Conservation (phyloP, 768 basidiomycete species). For the Tulasnella sp. region DNA sequence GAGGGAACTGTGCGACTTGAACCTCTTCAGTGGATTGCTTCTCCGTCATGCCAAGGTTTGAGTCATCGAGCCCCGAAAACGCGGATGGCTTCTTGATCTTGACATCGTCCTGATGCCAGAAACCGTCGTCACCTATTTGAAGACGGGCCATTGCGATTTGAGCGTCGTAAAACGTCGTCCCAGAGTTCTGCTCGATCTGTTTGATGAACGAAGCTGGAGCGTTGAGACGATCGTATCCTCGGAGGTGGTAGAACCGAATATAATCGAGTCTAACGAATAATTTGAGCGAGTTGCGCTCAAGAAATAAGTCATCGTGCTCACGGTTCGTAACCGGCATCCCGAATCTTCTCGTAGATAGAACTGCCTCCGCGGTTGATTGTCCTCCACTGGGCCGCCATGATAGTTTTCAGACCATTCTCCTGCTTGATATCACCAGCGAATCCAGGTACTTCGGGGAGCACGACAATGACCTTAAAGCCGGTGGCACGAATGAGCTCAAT, state of each 20-base stretch:
- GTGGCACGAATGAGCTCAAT: not conserved
- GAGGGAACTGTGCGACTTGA: slow-evolving; percentile 65
- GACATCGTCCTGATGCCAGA: slow-evolving; percentile 25
- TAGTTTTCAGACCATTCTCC: slow-evolving; percentile 61
- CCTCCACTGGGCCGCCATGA: slow-evolving; percentile 72
- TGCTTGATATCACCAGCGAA: slow-evolving; percentile 80
- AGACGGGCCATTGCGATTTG: slow-evolving; percentile 77
- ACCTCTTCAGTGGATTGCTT: slow-evolving; percentile 52
- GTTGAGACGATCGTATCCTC: slow-evolving; percentile 63
- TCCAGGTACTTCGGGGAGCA: slow-evolving; percentile 88
- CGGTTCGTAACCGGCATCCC: slow-evolving; percentile 75
- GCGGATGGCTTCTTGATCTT: slow-evolving; percentile 26
- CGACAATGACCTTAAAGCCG: slow-evolving; percentile 63
- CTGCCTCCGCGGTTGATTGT: slow-evolving; percentile 86
- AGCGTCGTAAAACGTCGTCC: slow-evolving; percentile 77
- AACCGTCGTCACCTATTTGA: slow-evolving; percentile 51
- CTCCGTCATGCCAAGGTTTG: slow-evolving; percentile 37
- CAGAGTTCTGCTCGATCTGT: slow-evolving; percentile 64
- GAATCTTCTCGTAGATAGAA: slow-evolving; percentile 80
- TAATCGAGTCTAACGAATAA: slow-evolving; percentile 57
- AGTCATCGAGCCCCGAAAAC: slow-evolving; percentile 11
- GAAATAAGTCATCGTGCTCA: slow-evolving; percentile 40
- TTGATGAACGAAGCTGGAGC: slow-evolving; percentile 25
- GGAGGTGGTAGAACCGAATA: slow-evolving; percentile 88
- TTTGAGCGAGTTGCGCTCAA: not conserved